These are phyloP conservation scores for Suillus variegatus DNA, from an alignment of 768 basidiomycete genomes.

Conservation along the genomic window DNA sequence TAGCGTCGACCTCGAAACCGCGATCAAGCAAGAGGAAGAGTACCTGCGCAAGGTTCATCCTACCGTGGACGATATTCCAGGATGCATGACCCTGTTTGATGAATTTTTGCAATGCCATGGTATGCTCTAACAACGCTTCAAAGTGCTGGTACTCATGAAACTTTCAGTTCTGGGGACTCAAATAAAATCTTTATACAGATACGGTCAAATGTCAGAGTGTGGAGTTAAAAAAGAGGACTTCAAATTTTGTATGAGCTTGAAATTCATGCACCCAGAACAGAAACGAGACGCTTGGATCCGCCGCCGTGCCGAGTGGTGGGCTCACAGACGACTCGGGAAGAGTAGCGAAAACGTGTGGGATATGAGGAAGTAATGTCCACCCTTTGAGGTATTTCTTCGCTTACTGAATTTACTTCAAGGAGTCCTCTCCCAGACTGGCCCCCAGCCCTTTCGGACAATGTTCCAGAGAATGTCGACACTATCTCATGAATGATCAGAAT, in stretches of 20 bases:
- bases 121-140: constrained; percentile 25
- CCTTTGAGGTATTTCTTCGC: not conserved
- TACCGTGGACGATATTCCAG: constrained; percentile 75
- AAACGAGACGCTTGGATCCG: constrained; percentile 83
- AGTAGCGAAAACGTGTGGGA: constrained; percentile 98
- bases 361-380: constrained; percentile 65
- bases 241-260: constrained; percentile 91
- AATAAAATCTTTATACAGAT: constrained; percentile 83
- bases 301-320: constrained; percentile 94
- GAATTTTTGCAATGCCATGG: constrained; percentile 73
- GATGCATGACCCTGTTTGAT: constrained; percentile 77
- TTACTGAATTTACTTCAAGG: constrained; percentile 7
- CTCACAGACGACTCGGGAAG: constrained; percentile 64
- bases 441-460: constrained; percentile 22
- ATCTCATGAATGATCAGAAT: constrained; percentile 19
- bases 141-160: constrained; percentile 12
- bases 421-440: constrained; percentile 28
- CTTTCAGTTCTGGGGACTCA: constrained; percentile 74
- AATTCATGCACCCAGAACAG: constrained; percentile 74
- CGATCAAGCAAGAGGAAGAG: constrained; percentile 67
- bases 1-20: constrained; percentile 52
- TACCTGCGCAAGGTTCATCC: constrained; percentile 70
- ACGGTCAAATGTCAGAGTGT: constrained; percentile 75
- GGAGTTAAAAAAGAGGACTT: constrained; percentile 83
- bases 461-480: constrained; percentile 21